Conservation (phyloP, 2,329 filamentous ascomycete genomes). For the Xylariaceae sp. region DNA sequence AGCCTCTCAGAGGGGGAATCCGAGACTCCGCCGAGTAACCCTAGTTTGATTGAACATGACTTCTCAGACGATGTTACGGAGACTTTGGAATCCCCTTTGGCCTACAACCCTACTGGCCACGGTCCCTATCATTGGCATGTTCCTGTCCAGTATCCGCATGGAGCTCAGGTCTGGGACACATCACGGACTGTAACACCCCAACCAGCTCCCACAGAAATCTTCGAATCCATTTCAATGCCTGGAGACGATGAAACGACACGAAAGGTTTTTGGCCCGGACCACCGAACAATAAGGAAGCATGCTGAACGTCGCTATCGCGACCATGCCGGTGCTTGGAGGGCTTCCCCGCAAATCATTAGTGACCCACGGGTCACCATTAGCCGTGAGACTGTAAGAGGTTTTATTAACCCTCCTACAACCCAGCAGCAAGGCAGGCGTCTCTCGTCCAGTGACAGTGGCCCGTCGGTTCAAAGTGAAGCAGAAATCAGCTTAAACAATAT, state of each 20-base stretch:
- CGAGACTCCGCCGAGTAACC: conserved; percentile 46
- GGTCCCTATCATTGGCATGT: conserved; percentile 49
- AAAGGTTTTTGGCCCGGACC: conserved; percentile 40
- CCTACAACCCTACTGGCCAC: conserved; percentile 35
- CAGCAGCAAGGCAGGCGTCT: conserved; percentile 26
- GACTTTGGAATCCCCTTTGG: conserved; percentile 40
- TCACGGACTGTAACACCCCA: conserved; percentile 41
- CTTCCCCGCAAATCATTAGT: conserved; percentile 43
- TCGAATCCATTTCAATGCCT: conserved; percentile 41
- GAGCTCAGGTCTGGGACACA: conserved; percentile 31
- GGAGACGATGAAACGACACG: conserved; percentile 38
- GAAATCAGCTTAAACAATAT: conserved; percentile 52
- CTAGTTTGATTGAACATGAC: conserved; percentile 38
- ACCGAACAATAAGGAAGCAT: conserved; percentile 49
- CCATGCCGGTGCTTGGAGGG: conserved; percentile 52
- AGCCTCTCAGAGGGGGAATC: conserved; percentile 55
- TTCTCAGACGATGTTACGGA: conserved; percentile 36
- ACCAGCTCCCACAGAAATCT: conserved; percentile 36
- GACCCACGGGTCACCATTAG: conserved; percentile 51
- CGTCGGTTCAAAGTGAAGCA: conserved; percentile 48
- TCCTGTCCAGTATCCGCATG: conserved; percentile 44
- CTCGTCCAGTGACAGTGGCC: conserved; percentile 38
- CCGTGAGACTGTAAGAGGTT: conserved; percentile 46
- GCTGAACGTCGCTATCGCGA: conserved; percentile 51
- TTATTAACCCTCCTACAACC: conserved; percentile 37